Conservation (phyloP, 768 basidiomycete genomes). For the Kwoniella sp. region DNA sequence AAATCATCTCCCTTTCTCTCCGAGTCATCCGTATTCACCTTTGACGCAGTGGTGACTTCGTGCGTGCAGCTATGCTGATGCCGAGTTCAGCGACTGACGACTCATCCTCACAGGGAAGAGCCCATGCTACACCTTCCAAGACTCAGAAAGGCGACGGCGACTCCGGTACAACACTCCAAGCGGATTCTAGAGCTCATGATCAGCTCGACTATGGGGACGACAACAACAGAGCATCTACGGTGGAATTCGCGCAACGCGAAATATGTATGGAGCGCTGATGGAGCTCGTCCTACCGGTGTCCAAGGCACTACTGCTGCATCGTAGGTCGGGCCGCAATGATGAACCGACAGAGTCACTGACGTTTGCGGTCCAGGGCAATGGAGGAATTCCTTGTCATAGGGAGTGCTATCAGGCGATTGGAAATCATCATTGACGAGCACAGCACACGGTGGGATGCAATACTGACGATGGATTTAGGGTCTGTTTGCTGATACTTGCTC, state of each 20-base stretch:
- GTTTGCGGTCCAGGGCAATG: conserved; percentile 11
- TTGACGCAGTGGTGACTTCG: conserved; percentile 12
- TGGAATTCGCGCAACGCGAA: conserved; percentile 23
- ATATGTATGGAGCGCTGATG: conserved; percentile 17
- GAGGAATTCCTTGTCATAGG: conserved; percentile 27
- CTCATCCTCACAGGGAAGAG: not conserved
- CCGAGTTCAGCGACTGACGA: not conserved
- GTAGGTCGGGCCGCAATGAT: conserved; percentile 12
- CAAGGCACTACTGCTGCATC: conserved; percentile 10
- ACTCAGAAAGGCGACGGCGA: not conserved
- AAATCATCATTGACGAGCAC: conserved; percentile 27
- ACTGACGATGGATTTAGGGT: not conserved
- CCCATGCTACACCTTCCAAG: conserved; percentile 5
- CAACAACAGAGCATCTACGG: conserved; percentile 12
- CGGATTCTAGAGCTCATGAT: conserved; percentile 22
- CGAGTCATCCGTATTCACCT: conserved; percentile 7
- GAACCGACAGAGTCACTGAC: too few relatives aligned
- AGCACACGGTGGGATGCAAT: conserved; percentile 17
- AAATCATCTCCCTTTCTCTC: conserved; percentile 3
- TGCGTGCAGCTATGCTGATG: not conserved
- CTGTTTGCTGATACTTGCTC: not conserved
- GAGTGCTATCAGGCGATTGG: conserved; percentile 29
- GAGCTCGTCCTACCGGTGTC: conserved; percentile 13
- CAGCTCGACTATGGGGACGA: conserved; percentile 31
- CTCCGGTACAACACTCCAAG: conserved; percentile 8